A percentile compares a stretch with the other conserved stretches of the same genome.
These are phyloP conservation scores for Talaromyces proteolyticus DNA, from an alignment of 495 filamentous ascomycete genomes.

Conservation along the genomic window DNA sequence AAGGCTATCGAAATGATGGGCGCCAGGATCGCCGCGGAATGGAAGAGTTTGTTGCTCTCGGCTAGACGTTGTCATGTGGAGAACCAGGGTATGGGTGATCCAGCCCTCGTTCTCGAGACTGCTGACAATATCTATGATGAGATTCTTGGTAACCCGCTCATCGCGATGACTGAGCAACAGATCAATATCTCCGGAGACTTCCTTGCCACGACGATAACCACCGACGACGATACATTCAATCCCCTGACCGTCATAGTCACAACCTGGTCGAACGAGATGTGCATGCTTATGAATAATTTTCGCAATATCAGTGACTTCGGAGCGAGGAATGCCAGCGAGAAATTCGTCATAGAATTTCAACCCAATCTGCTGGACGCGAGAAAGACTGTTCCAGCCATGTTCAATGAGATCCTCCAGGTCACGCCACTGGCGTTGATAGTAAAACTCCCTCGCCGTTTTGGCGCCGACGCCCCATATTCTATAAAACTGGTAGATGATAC, in stretches of 20 bases:
- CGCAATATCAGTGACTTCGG: conserved; percentile 69
- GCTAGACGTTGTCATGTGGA: conserved; percentile 59
- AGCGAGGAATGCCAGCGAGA: conserved; percentile 58
- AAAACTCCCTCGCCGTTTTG: conserved; percentile 77
- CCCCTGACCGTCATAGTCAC: conserved; percentile 21
- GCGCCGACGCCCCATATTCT: conserved; percentile 89
- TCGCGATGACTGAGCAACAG: conserved; percentile 78
- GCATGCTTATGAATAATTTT: conserved; percentile 58
- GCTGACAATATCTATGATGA: conserved; percentile 62
- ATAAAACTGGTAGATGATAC: conserved; percentile 62
- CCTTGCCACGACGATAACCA: conserved; percentile 80
- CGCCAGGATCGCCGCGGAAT: conserved; percentile 30
- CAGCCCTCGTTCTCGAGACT: conserved; percentile 61
- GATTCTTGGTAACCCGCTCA: conserved; percentile 53
- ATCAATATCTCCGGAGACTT: conserved; percentile 72
- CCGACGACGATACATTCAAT: conserved; percentile 75
- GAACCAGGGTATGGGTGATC: conserved; percentile 76
- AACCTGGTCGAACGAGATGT: conserved; percentile 31
- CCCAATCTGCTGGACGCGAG: conserved; percentile 84
- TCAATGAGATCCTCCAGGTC: conserved; percentile 82
- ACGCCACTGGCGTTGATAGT: conserved; percentile 67
- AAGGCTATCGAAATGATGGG: conserved; percentile 64
- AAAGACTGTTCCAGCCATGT: conserved; percentile 69
- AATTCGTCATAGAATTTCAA: conserved; percentile 96
- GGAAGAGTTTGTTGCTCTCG: conserved; percentile 66